Percentiles rank a stretch among this genome's conserved stretches.
These are phyloP conservation scores for Leptomonas seymouri DNA, from an alignment of 208 protist species.

Conservation along the genomic window DNA sequence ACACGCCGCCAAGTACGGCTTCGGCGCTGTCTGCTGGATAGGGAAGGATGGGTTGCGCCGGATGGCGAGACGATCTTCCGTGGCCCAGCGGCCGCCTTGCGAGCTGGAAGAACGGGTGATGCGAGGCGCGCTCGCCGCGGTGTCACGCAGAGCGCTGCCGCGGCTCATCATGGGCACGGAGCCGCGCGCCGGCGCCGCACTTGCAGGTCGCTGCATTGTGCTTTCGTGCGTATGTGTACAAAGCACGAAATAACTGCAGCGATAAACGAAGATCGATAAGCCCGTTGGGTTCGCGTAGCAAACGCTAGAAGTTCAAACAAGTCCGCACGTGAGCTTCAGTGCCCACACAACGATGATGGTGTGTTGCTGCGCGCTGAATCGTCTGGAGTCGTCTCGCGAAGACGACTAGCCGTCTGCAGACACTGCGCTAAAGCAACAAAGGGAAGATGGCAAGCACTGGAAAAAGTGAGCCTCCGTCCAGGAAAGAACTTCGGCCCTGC, in stretches of 20 bases:
- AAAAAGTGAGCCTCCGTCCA: too few species aligned
- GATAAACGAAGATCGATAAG: neutral
- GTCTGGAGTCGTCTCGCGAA: too few species aligned
- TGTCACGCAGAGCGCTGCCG: conserved; percentile 7
- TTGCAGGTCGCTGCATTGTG: conserved; percentile 17
- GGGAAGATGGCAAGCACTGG: too few species aligned
- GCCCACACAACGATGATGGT: too few species aligned
- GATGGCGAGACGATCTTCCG: conserved; percentile 62
- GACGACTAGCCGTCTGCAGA: too few species aligned
- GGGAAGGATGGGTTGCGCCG: conserved; percentile 69
- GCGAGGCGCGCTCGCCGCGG: conserved; percentile 10
- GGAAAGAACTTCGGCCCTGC: too few species aligned
- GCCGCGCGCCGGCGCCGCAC: conserved; percentile 18
- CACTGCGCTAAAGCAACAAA: too few species aligned
- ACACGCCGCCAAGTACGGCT: conserved; percentile 66
- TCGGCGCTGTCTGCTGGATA: conserved; percentile 77
- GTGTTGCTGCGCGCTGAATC: too few species aligned
- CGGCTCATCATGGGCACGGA: conserved; percentile 8
- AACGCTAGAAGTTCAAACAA: neutral
- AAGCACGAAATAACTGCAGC: neutral
- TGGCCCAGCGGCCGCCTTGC: conserved; percentile 36
- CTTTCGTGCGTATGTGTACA: neutral
- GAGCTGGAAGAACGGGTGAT: conserved; percentile 26
- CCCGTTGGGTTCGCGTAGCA: neutral
- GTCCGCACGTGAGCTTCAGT: neutral